Evolutionary conservation across 257 asterid genomes (phyloP), one percentile per base, ranked within the genome.

Genomic region (Rhazya stricta): DNA sequence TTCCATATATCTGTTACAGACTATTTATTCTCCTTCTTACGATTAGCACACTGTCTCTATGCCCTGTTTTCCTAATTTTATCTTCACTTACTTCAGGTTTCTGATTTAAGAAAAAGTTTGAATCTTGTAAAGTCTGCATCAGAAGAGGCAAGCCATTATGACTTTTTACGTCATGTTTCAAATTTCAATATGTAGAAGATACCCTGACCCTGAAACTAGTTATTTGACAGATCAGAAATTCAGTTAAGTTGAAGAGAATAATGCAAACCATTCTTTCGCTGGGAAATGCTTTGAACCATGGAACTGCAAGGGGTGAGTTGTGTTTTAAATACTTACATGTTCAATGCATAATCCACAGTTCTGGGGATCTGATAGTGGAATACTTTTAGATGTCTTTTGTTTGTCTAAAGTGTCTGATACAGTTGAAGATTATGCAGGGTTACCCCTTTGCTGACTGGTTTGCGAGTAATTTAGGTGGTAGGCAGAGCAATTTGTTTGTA

Each of bases 241-340:
- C 98, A 11, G 85, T 88, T 67, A 93, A 91, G 83, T 85, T 93
- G 83, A 93, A 89, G 80, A 88, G 95, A 76, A 85, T 91, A 81
- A 89, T 93, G 92, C 93, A 86, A 78, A 85, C 95, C 69, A 85
- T 93, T 82, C 97, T 93, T 74, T 85, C 92, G 42, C 72, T 93
- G 79, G 98, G 97, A 53, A 93, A 93, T 87, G 96, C 95, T 78
- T 86, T 93, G 72, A 93, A 93, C 86, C 90, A 89, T 30, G 98
- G 98, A 83, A 93, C 97, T 48, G 97, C 97, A 62, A 90, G 96
- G 81, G 98, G 98, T 89, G 45, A 76, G 85, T 79, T 39, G 57
- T 37, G 30, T 60, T 27, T 0, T 75, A 32, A 9, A 5, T 53
- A 34, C 48, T 43, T 67, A 29, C 53, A 67, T 77, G 56, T 71